Evolutionary conservation across 2,329 filamentous ascomycete genomes (phyloP).

Genomic region (Stemphylium vesicarium): DNA sequence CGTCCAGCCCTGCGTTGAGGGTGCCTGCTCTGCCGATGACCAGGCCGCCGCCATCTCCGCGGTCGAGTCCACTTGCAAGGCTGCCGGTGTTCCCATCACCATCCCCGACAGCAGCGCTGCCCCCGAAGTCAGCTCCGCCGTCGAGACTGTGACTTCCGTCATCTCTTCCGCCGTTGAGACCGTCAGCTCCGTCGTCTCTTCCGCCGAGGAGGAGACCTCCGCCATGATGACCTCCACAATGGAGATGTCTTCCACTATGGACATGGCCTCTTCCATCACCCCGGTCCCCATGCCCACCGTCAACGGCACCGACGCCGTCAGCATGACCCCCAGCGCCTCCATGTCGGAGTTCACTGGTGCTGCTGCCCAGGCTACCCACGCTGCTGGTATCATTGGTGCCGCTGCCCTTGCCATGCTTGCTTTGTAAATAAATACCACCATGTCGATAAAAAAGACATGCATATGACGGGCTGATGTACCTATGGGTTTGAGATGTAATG

Average conservation of each 20-base stretch:
- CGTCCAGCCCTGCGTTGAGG: conserved; percentile 57
- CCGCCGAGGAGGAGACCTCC: background rate
- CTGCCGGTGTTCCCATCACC: conserved; percentile 39
- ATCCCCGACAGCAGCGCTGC: conserved; percentile 28
- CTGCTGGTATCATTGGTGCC: conserved; percentile 43
- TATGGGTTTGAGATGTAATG: background rate
- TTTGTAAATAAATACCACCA: conserved; percentile 34
- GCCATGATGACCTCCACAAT: no score
- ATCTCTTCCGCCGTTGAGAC: conserved; percentile 9
- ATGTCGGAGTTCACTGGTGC: conserved; percentile 43
- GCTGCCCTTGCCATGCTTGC: conserved; percentile 45
- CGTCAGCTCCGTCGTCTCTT: conserved; percentile 10
- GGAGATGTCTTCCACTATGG: no score
- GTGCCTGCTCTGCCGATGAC: conserved; percentile 49
- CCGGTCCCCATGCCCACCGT: conserved; percentile 16
- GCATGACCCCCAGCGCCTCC: conserved; percentile 11
- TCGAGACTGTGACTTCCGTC: conserved; percentile 3
- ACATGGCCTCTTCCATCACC: conserved; percentile 1
- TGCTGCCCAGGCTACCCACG: conserved; percentile 42
- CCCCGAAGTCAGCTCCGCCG: conserved; percentile 12
- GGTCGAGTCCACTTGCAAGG: conserved; percentile 42
- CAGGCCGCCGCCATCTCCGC: conserved; percentile 41
- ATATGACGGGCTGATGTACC: background rate
- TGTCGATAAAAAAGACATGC: background rate
- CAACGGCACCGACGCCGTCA: background rate